A percentile compares a stretch with the other conserved stretches of the same genome.
Conservation (phyloP, 1,139 yeast genomes). For the Pichia sorboxylosa region DNA sequence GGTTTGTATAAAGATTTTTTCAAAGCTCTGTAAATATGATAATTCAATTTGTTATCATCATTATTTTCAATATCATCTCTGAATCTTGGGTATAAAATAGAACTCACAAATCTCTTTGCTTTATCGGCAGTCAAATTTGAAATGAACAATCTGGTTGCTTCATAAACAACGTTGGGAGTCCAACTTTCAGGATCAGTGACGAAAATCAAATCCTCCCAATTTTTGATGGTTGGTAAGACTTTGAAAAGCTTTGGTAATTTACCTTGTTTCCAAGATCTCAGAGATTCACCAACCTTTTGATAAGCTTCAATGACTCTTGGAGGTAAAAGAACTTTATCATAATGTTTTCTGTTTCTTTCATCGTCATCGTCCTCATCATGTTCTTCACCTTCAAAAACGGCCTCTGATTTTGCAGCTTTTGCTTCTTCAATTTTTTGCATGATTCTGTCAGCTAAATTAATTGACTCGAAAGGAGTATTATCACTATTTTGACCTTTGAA, state of each 20-base stretch:
- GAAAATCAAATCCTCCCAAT: constrained; percentile 91
- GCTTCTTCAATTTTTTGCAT: constrained; percentile 79
- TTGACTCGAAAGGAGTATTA: constrained; percentile 28
- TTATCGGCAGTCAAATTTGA: constrained; percentile 80
- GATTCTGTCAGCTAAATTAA: constrained; percentile 82
- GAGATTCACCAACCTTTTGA: constrained; percentile 77
- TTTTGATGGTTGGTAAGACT: constrained; percentile 80
- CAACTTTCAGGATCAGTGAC: constrained; percentile 87
- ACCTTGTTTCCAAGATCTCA: constrained; percentile 91
- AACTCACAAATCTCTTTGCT: constrained; percentile 73
- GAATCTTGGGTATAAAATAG: constrained; percentile 72
- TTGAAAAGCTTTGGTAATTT: constrained; percentile 90
- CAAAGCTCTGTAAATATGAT: constrained; percentile 83
- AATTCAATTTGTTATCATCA: constrained; percentile 61
- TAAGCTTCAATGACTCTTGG: constrained; percentile 94
- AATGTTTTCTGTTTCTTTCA: constrained; percentile 19
- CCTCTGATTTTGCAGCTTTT: constrained; percentile 16
- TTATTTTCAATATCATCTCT: constrained; percentile 72
- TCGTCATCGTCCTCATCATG: constrained; percentile 8
- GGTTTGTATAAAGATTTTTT: constrained; percentile 93
- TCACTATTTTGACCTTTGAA: constrained; percentile 29
- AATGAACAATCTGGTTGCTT: constrained; percentile 88
- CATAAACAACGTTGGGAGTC: constrained; percentile 96
- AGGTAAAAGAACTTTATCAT: constrained; percentile 65
- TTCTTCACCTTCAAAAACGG: constrained; percentile 4